Conservation (phyloP, 345 rosid genomes). For the Melaleuca quinquenervia region DNA sequence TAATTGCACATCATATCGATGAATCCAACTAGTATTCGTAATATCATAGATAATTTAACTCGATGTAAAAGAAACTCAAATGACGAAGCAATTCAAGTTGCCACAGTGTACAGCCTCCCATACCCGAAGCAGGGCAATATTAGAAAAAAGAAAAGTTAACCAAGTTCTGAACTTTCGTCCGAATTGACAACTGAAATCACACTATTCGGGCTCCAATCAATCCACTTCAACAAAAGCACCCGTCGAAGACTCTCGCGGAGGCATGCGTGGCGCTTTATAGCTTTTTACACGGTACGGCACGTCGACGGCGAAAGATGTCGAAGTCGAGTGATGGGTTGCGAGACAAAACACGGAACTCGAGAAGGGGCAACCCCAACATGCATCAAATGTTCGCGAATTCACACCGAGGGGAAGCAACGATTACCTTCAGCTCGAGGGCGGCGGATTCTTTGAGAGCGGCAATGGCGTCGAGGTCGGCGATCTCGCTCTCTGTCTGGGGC, state of each 20-base stretch:
- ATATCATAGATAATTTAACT: not conserved
- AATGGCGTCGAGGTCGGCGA: constrained; percentile 58
- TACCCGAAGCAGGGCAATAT: not conserved
- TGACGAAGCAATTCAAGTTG: not conserved
- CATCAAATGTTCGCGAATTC: not conserved
- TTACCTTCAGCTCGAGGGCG: constrained; percentile 84
- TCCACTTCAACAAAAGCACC: not conserved
- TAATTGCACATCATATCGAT: not conserved
- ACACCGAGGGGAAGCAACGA: not conserved
- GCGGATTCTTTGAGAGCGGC: constrained; percentile 79
- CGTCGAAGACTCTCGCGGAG: not conserved
- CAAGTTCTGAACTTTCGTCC: not conserved
- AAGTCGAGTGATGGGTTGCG: not conserved
- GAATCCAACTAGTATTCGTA: not conserved
- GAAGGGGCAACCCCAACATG: not conserved
- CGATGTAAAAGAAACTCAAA: not conserved
- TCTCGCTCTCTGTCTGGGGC: constrained; percentile 55
- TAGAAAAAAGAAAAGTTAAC: not conserved
- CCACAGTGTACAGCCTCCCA: not conserved
- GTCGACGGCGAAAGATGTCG: not conserved
- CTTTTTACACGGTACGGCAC: not conserved
- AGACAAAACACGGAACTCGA: not conserved
- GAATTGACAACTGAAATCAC: not conserved
- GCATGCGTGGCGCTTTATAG: too few relatives aligned
- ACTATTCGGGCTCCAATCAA: not conserved